Evolutionary conservation across 768 basidiomycete species (phyloP), one percentile per base, ranked within the genome.

Genomic region (Suillus fuscotomentosus): DNA sequence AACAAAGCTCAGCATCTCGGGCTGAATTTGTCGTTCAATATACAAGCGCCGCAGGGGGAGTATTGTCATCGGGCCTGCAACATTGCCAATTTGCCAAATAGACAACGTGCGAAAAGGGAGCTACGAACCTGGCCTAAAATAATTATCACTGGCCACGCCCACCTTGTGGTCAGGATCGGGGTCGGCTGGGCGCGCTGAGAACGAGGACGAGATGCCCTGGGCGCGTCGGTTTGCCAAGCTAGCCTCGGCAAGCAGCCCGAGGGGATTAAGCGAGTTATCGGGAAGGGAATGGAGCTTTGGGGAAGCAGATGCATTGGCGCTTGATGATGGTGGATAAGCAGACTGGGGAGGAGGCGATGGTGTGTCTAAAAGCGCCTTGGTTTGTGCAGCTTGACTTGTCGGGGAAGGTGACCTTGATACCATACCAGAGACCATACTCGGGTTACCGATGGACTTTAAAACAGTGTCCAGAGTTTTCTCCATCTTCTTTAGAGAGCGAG

Each of bases 381-480:
- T 81, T 34, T 81, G 78, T 3, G 80, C 79, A 1, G 74, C 67
- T 70, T 86, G 87, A 14, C 80, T 70, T 2, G 78, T 77, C 0
- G 92, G 92, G 0, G 94, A 92, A 0, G 91, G 91, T 1, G 91
- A 90, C 9, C 90, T 83, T 27, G 91, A 92, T n/a, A 90, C 81
- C 86, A 94, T 90, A 55, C 89, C 90, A 1, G 90, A 88, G 2
- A 87, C 82, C 68, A 92, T 85, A 71, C 83, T 85, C 0, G 93
- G 94, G 70, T 95, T 94, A 45, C 91, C 91, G 54, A 97, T 91
- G 20, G 93, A 94, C 55, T 88, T 86, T 22, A 97, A 82, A 41
- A 97, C 94, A 15, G 92, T 94, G 76, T 96, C 94, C n/a, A 96
- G 83, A 1, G 94, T 95, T 43, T 87, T 84, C 73, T 96, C 94